phyloP scores from a whole-genome alignment of 2,329 filamentous ascomycete species.

The Pseudogymnoascus sp. region DNA sequence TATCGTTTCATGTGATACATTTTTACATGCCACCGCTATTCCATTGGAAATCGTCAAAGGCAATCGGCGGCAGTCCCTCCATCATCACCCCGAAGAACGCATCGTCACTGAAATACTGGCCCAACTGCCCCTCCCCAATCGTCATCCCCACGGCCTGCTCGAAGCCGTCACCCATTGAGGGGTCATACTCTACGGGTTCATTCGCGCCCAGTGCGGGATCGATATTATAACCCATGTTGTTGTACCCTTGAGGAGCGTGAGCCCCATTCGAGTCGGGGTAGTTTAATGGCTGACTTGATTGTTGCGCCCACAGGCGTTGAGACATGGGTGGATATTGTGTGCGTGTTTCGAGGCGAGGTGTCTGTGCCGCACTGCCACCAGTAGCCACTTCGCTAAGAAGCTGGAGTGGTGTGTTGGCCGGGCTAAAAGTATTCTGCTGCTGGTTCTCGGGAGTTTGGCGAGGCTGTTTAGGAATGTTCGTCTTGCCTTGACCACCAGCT shows the following conservation, averaged over 20 bases:
- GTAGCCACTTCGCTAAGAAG: constrained; percentile 36
- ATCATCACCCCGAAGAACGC: constrained; percentile 25
- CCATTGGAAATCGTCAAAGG: constrained; percentile 1
- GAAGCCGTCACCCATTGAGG: constrained; percentile 27
- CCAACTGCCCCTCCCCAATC: constrained; percentile 27
- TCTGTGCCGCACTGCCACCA: constrained; percentile 26
- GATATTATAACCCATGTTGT: constrained; percentile 18
- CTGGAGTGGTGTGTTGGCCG: constrained; percentile 32
- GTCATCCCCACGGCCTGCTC: constrained; percentile 30
- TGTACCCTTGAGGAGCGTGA: constrained; percentile 3
- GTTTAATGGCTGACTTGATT: constrained; percentile 7
- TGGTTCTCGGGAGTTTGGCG: constrained; percentile 17
- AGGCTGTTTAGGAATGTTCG: constrained; percentile 17
- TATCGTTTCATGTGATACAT: neutral
- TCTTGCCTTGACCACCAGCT: constrained; percentile 13
- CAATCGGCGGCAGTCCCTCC: constrained; percentile 13
- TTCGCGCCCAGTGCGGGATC: constrained; percentile 24
- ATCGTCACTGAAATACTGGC: constrained; percentile 26
- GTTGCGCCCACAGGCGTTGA: constrained; percentile 14
- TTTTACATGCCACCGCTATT: neutral
- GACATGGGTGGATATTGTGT: constrained; percentile 16
- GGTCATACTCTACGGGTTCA: constrained; percentile 20
- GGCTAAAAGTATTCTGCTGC: constrained; percentile 21
- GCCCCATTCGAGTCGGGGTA: constrained; percentile 2
- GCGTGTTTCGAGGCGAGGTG: constrained; percentile 18